phyloP scores from a whole-genome alignment of 169 alveolate species.

The Eimeria maxima region DNA sequence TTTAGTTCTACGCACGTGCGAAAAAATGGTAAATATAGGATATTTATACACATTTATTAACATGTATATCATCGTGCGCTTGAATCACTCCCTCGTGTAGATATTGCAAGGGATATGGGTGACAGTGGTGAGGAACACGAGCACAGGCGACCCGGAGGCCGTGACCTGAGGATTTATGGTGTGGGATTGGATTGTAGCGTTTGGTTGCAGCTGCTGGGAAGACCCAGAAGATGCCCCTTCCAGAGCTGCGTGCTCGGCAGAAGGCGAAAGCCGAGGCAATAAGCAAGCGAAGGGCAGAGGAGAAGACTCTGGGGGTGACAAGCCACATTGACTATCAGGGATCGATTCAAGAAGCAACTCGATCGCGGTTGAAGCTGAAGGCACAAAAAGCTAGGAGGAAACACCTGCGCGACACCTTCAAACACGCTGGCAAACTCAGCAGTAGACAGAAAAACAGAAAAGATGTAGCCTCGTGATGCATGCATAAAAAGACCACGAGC shows the following conservation, averaged over 20 bases:
- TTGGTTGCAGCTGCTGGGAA: slow-evolving; percentile 52
- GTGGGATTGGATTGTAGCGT: not conserved
- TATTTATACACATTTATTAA: not conserved
- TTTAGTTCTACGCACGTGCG: too few relatives aligned
- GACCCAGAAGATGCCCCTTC: slow-evolving; percentile 59
- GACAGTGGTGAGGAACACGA: too few relatives aligned
- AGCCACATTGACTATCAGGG: slow-evolving; percentile 47
- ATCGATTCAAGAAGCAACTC: slow-evolving; percentile 26
- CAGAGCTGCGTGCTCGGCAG: slow-evolving; percentile 21
- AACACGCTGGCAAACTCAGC: slow-evolving; percentile 39
- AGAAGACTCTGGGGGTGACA: slow-evolving; percentile 32
- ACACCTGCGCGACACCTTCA: slow-evolving; percentile 24
- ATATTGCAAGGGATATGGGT: too few relatives aligned
- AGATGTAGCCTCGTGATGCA: not conserved
- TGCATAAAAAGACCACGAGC: too few relatives aligned
- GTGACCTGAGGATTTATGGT: not conserved
- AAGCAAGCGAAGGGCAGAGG: not conserved
- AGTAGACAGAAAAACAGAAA: not conserved
- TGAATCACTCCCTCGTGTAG: not conserved
- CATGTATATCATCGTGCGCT: not conserved
- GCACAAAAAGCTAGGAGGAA: not conserved
- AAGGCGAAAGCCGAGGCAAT: slow-evolving; percentile 17
- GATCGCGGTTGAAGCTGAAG: slow-evolving; percentile 10
- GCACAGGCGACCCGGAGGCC: too few relatives aligned
- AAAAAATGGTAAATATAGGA: too few relatives aligned